phyloP scores from a whole-genome alignment of 169 alveolate species.

The Eimeria zaria region DNA sequence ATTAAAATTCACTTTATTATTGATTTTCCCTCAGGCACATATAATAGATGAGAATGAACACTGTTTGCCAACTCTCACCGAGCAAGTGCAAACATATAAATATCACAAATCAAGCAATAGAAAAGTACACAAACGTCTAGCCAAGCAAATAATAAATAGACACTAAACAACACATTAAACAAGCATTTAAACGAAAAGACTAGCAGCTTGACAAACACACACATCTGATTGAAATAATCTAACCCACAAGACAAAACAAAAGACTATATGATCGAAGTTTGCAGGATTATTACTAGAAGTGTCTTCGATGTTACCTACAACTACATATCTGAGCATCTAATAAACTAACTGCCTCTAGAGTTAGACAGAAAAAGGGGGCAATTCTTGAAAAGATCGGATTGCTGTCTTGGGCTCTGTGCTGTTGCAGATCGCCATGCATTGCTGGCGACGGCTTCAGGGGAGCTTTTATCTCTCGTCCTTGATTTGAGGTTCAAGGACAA shows the following conservation, averaged over 20 bases:
- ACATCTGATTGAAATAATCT: too few species aligned
- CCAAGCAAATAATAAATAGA: background rate
- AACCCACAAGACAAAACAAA: too few species aligned
- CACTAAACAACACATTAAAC: too few species aligned
- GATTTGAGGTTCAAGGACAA: slow-evolving; percentile 22
- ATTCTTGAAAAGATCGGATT: background rate
- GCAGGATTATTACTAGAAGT: background rate
- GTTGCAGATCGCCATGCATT: slow-evolving; percentile 78
- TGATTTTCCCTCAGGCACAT: too few species aligned
- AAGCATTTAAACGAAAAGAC: background rate
- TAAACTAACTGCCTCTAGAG: background rate
- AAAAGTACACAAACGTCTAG: background rate
- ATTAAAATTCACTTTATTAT: too few species aligned
- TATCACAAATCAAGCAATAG: background rate
- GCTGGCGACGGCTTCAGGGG: slow-evolving; percentile 82
- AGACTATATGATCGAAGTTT: background rate
- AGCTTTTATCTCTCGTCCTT: slow-evolving; percentile 64
- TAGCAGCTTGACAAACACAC: background rate
- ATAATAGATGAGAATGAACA: too few species aligned
- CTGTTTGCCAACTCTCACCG: background rate
- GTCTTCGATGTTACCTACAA: background rate
- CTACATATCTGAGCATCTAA: background rate
- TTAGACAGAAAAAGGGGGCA: background rate
- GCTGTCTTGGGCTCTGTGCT: background rate
- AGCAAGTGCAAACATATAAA: background rate